Base-by-base conservation (phyloP, 2,329 filamentous ascomycete species). In the Aspergillus sp. region DNA sequence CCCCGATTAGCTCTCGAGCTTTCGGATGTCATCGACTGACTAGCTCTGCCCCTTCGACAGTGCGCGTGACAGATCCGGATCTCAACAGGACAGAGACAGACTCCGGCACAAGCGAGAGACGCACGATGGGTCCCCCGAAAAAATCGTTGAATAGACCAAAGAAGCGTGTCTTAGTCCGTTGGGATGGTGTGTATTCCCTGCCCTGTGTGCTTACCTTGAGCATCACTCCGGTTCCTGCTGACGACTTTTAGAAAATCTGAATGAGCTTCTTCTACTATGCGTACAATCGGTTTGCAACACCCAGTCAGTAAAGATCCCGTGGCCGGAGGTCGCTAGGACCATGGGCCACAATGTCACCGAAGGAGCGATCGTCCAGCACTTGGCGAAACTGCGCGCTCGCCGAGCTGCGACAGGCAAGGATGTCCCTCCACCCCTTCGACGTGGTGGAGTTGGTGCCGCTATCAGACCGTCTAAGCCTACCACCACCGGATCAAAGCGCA, bases 291-390 rank as follows among this genome's bases (percentile, higher is more conserved):
- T 72, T 6, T 81, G 77, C 65, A 78, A 76, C 39, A 54, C 62
- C 3, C 51, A 67, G 3, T 68, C 69, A 1, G 60, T 80, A 18
- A 77, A 72, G 56, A 71, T 82, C 20, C 80, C 80, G 9, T 82
- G 78, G 77, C 64, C 67, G 1, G 61, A 74, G 2, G 71, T 81
- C 22, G 78, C 78, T 6, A 52, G 63, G 22, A 62, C 69, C 1
- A 78, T 82, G 75, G 75, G 74, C 6, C 56, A 69, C 1, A 71
- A 71, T n/a, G 77, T 77, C 56, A 75, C 73, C 0, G 77, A 77
- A 52, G 78, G 79, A 2, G 76, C 79, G 1, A 80, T 81, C 22
- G 67, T 77, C 1, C 80, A 82, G 61, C 80, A 82, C 55, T 67
- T 82, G 14, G 71, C 78, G 0, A 82, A 82, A 59, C 63, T 81